Evolutionary conservation across 768 basidiomycete genomes (phyloP).

Genomic region (Pleurotus sapidus): DNA sequence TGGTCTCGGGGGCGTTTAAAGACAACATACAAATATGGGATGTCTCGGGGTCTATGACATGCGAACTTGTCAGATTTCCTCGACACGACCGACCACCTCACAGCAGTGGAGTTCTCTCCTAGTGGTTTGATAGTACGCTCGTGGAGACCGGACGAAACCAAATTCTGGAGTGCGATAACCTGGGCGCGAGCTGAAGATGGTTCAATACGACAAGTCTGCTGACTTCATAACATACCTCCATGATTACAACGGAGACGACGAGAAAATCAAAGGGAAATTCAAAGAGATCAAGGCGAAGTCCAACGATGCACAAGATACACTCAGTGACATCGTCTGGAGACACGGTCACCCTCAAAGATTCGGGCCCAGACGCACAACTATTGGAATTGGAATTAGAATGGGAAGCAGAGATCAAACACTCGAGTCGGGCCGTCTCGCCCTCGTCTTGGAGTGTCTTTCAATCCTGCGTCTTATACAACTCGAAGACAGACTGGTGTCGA

Average conservation of each 20-base stretch:
- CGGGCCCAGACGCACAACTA: background rate
- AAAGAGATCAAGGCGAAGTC: background rate
- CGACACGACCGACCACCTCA: background rate
- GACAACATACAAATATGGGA: constrained; percentile 4
- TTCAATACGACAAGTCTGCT: background rate
- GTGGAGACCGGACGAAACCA: background rate
- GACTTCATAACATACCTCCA: background rate
- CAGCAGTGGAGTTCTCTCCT: background rate
- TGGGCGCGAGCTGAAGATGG: background rate
- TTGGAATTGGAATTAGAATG: background rate
- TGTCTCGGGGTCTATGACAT: background rate
- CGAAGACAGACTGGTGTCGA: background rate
- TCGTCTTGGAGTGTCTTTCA: background rate
- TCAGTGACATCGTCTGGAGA: background rate
- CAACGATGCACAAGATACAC: background rate
- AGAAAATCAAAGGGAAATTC: background rate
- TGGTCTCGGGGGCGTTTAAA: constrained; percentile 2
- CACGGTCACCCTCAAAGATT: background rate
- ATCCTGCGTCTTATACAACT: background rate
- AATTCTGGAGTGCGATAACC: constrained; percentile 1
- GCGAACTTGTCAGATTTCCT: background rate
- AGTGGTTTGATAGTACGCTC: background rate
- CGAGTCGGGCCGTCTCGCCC: background rate
- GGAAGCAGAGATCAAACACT: background rate
- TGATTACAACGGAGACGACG: background rate